phyloP scores from a whole-genome alignment of 352 stramenopile species.

The Pythium sukuiense region DNA sequence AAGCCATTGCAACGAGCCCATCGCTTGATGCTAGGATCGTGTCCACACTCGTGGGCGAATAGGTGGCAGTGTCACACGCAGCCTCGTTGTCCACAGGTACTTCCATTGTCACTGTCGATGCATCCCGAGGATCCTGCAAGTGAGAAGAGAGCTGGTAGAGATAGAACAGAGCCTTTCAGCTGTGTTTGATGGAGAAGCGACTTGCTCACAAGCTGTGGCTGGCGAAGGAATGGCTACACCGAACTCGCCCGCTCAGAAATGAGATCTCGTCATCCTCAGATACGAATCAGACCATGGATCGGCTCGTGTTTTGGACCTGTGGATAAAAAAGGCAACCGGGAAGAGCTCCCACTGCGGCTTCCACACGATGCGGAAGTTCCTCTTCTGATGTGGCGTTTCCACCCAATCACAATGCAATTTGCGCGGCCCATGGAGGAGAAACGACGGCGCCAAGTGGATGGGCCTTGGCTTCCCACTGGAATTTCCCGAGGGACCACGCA shows the following conservation, averaged over 20 bases:
- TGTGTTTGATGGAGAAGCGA: no score
- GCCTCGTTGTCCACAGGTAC: not conserved
- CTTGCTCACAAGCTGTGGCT: no score
- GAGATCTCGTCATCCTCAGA: not conserved
- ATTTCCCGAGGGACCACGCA: not conserved
- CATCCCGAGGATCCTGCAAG: no score
- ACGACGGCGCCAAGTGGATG: not conserved
- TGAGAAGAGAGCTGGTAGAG: no score
- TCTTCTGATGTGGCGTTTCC: not conserved
- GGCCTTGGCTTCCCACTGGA: not conserved
- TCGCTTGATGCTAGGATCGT: not conserved
- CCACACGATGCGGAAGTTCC: not conserved
- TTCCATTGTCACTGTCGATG: no score
- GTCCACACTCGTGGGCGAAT: not conserved
- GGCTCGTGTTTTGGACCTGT: not conserved
- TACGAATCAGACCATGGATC: not conserved
- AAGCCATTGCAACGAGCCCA: not conserved
- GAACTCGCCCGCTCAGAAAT: not conserved
- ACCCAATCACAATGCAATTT: not conserved
- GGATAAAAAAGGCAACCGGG: slow-evolving; percentile 2
- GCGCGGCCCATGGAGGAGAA: no score
- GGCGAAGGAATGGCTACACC: no score
- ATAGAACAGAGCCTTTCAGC: no score
- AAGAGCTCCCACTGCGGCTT: not conserved
- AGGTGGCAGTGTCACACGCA: not conserved